These are phyloP conservation scores for Echeveria elegans DNA, from an alignment of 164 flowering plant species.

Conservation along the genomic window DNA sequence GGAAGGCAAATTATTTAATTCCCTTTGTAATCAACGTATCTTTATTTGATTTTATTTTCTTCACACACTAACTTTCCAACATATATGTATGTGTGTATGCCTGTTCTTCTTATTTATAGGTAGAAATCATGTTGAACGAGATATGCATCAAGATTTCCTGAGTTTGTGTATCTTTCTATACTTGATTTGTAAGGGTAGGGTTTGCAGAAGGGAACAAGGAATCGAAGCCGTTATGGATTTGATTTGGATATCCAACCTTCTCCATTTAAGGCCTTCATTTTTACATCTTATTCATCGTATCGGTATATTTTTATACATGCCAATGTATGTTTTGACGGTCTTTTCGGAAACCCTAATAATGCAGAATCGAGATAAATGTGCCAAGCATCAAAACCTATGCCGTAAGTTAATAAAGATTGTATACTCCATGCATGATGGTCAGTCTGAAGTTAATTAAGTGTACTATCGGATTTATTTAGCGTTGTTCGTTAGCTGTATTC, in stretches of 20 bases:
- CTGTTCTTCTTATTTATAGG: neutral
- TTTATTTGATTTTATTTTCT: too few relatives aligned
- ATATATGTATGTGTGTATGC: too few relatives aligned
- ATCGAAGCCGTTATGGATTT: neutral
- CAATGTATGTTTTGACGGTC: neutral
- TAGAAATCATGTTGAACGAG: neutral
- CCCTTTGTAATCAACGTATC: too few relatives aligned
- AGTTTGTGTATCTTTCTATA: conserved; percentile 1
- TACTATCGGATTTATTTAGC: neutral
- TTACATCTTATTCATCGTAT: neutral
- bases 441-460: neutral
- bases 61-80: too few relatives aligned
- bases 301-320: neutral
- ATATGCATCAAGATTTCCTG: neutral
- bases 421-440: neutral
- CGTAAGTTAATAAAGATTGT: neutral
- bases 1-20: too few relatives aligned
- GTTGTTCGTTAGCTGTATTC: neutral
- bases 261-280: neutral
- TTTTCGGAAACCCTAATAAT: neutral
- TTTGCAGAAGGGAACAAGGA: neutral
- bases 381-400: neutral
- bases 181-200: neutral
- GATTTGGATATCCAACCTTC: neutral
- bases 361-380: neutral